Evolutionary conservation across 148 eudicot species (phyloP), one percentile per base, ranked within the genome.

Genomic region (Camellia sinensis): DNA sequence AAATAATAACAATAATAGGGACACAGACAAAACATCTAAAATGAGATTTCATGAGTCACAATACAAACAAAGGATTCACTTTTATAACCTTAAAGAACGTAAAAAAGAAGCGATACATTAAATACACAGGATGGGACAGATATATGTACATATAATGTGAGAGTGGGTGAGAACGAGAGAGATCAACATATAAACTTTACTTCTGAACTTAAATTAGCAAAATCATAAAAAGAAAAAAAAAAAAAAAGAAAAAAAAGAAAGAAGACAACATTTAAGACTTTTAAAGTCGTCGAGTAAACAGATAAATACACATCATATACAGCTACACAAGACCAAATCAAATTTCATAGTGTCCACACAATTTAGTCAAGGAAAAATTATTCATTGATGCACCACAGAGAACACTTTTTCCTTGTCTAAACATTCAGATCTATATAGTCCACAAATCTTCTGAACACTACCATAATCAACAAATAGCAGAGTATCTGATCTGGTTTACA

Each of bases 401-500:
- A 21, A 69, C 46, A 61, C 41, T 45, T 18, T 54, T 76, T 73
- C 54, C 63, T 19, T 69, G 41, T 61, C 29, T 48, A 46, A 69
- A 53, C 45, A 69, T 67, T 19, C 19, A 74, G 21, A 44, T 73
- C 65, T 44, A 63, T 63, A 13, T 64, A 68, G 19, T n/a, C 29
- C 43, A 46, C 59, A 71, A 62, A 73, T 73, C 17, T 80, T 80
- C 68, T 64, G 18, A 54, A 4, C 29, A 15, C 66, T 18, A 18
- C 37, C 66, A 43, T 40, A 74, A 50, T 13, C 9, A 50, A 65
- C 6, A 77, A 76, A 62, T 69, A 43, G 43, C 5, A 54, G 41
- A 6, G 13, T 70, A 75, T 46, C 50, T 57, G 77, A 80, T 54
- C 7, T 11, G n/a, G 66, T 73, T 77, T 46, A 83, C 90, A 64